Evolutionary conservation across 495 filamentous ascomycete species (phyloP), one percentile per base, ranked within the genome.

Genomic region (Annulohypoxylon moriforme): DNA sequence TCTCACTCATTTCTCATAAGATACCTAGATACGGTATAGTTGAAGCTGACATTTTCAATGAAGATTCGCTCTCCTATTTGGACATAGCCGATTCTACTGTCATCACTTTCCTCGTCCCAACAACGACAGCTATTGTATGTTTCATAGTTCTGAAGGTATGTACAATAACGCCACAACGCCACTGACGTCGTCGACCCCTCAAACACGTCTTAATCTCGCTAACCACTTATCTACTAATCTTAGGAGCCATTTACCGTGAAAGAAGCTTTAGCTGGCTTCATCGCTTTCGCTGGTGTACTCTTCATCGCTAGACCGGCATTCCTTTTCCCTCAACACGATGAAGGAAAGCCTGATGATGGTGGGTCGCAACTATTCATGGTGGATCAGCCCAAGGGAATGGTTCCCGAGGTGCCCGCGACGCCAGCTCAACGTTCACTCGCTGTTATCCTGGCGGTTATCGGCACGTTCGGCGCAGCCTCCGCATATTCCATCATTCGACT

Each of bases 1-100:
- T 81, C 16, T 20, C 11, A 8, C 42, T 20, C 16, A 3, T 9
- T 46, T 49, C 11, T n/a, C 24, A 29, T 29, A 6, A 3, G n/a
- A 22, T 11, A 24, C 8, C 3, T 4, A 42, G 3, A 42, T 42
- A 63, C 18, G 16, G 7, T 31, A 31, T 7, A 11, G 1, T 10
- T 2, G 33, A 16, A 22, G 47, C 44, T 59, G 24, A 69, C 34
- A 29, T 1, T 31, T 11, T 22, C 7, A 14, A 56, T 13, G 3
- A 42, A 90, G 89, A 92, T 73, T 93, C 92, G 14, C 86, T 96
- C 0, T 85, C 89, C 27, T 94, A 94, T 74, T 85, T 96, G 13
- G 89, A 92, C 9, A 84, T 96, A 0, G 89, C 91, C 1, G 93
- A 96, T 73, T 90, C 92, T 6, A 94, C 92, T 0, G 92, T 94